Evolutionary conservation across 805 yeast genomes (phyloP).

Genomic region (Lachancea waltii): DNA sequence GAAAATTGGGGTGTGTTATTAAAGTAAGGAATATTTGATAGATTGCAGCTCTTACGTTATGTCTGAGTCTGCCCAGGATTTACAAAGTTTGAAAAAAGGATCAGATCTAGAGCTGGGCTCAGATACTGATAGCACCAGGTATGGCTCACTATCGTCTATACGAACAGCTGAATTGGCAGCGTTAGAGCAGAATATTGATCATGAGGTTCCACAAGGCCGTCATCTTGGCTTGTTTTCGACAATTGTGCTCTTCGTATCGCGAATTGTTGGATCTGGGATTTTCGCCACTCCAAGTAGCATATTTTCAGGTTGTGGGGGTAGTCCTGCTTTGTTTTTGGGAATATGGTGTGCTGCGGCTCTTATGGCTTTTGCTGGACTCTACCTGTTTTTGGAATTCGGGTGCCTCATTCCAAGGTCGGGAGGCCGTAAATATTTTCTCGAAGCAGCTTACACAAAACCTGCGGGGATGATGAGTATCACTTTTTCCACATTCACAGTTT

Average conservation of each 20-base stretch:
- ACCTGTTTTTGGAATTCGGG: constrained; percentile 63
- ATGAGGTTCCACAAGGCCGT: constrained; percentile 57
- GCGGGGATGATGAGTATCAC: constrained; percentile 46
- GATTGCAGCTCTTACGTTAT: too few species aligned
- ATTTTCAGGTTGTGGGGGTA: constrained; percentile 62
- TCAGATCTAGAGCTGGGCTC: constrained; percentile 1
- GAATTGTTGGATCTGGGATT: constrained; percentile 75
- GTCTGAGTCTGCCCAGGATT: background rate
- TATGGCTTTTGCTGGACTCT: constrained; percentile 61
- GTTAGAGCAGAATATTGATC: background rate
- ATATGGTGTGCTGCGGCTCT: constrained; percentile 61
- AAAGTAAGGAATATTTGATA: too few species aligned
- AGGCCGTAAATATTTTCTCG: constrained; percentile 68
- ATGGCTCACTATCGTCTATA: constrained; percentile 8
- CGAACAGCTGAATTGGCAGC: constrained; percentile 1
- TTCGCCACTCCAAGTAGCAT: constrained; percentile 67
- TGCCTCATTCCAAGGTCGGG: constrained; percentile 68
- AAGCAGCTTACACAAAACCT: constrained; percentile 59
- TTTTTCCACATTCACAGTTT: constrained; percentile 42
- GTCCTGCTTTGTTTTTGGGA: constrained; percentile 49
- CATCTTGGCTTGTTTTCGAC: constrained; percentile 67
- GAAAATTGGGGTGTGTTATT: too few species aligned
- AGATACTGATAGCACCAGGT: background rate
- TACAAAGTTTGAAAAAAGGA: background rate
- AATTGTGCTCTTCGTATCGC: constrained; percentile 53